A percentile compares a stretch with the other conserved stretches of the same genome.
Conservation (phyloP, 371 early-diverging fungal genomes). For the Fennellomyces sp. region DNA sequence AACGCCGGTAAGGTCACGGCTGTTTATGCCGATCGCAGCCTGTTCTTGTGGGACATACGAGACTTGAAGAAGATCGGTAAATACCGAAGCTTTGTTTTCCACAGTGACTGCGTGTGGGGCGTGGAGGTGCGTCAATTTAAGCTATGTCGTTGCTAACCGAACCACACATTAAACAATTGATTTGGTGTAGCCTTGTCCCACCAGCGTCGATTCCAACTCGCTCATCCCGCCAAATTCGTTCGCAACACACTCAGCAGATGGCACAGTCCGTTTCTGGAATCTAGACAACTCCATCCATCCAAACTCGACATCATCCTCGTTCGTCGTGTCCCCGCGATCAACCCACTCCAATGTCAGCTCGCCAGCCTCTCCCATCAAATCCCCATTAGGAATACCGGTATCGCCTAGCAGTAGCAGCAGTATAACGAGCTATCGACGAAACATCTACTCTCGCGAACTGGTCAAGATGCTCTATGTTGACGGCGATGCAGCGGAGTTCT, state of each 20-base stretch:
- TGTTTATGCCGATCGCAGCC: slow-evolving; percentile 75
- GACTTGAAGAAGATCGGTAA: slow-evolving; percentile 67
- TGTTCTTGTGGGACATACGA: slow-evolving; percentile 78
- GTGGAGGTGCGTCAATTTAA: slow-evolving; percentile 67
- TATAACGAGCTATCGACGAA: slow-evolving; percentile 33
- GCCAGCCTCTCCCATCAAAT: slow-evolving; percentile 7
- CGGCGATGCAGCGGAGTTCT: slow-evolving; percentile 44
- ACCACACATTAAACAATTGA: slow-evolving; percentile 1
- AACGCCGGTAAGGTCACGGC: slow-evolving; percentile 49
- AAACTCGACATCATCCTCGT: slow-evolving; percentile 23
- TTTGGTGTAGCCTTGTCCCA: slow-evolving; percentile 29
- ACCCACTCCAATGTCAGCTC: neutral
- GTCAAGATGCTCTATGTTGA: slow-evolving; percentile 65
- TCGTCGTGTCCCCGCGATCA: slow-evolving; percentile 13
- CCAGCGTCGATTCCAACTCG: slow-evolving; percentile 7
- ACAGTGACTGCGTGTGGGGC: slow-evolving; percentile 87
- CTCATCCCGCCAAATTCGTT: slow-evolving; percentile 62
- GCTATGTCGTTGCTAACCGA: too few relatives aligned
- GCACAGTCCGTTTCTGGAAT: slow-evolving; percentile 85
- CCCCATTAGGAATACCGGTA: slow-evolving; percentile 2
- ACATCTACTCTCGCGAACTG: slow-evolving; percentile 64
- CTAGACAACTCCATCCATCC: slow-evolving; percentile 38
- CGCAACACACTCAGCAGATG: slow-evolving; percentile 79
- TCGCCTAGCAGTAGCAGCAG: slow-evolving; percentile 36
- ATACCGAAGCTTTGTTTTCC: slow-evolving; percentile 70